A percentile compares a stretch with the other conserved stretches of the same genome.
phyloP scores from a whole-genome alignment of 139 green algal species.

The Tetraselmis chui region DNA sequence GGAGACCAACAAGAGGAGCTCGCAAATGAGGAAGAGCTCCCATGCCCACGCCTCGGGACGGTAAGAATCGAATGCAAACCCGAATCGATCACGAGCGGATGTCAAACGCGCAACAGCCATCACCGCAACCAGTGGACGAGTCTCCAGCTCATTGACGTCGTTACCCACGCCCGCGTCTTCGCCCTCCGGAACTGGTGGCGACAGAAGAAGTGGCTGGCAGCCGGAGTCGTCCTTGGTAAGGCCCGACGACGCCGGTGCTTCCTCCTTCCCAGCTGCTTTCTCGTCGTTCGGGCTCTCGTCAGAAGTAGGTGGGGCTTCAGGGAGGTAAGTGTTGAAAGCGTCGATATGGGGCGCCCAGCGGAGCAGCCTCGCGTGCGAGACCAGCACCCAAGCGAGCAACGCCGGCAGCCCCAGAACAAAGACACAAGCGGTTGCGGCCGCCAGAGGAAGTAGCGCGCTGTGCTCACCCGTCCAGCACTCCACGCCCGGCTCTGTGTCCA shows the following conservation, averaged over 20 bases:
- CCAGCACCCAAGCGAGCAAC: neutral
- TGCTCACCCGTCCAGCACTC: neutral
- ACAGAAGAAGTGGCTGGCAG: too few relatives aligned
- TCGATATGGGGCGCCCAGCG: neutral
- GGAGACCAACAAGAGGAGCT: neutral
- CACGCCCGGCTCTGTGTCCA: neutral
- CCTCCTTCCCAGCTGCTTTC: too few relatives aligned
- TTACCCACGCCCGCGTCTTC: too few relatives aligned
- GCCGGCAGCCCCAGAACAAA: neutral
- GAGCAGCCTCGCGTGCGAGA: neutral
- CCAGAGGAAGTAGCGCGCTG: neutral
- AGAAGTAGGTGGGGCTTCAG: too few relatives aligned
- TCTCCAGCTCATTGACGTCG: too few relatives aligned
- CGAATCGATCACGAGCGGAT: neutral
- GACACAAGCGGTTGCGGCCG: neutral
- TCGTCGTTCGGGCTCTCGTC: too few relatives aligned
- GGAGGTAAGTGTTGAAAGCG: neutral
- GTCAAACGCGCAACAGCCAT: neutral
- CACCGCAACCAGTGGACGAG: too few relatives aligned
- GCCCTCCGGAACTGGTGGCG: too few relatives aligned
- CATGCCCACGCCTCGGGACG: neutral
- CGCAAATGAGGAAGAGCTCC: neutral
- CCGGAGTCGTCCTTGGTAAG: too few relatives aligned
- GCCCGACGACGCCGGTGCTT: too few relatives aligned
- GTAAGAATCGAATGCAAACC: neutral